These are phyloP conservation scores for Ashbya aceris DNA, from an alignment of 1,139 yeast species.

Conservation along the genomic window DNA sequence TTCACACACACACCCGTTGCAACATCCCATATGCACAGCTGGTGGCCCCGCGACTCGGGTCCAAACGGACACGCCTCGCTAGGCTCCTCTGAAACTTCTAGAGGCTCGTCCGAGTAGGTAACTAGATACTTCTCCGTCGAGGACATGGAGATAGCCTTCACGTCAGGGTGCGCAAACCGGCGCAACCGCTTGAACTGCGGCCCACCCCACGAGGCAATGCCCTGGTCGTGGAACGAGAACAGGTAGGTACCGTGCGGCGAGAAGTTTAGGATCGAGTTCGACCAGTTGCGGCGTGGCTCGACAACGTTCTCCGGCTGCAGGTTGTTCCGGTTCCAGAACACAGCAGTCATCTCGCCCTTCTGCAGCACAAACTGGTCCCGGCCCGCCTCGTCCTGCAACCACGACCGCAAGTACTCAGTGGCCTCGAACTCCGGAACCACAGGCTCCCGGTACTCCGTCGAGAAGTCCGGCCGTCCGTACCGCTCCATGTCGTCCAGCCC, in stretches of 20 bases:
- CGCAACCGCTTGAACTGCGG: constrained; percentile 61
- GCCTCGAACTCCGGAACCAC: constrained; percentile 58
- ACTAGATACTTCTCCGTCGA: constrained; percentile 88
- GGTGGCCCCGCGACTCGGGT: constrained; percentile 85
- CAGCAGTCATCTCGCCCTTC: constrained; percentile 70
- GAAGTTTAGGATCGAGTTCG: constrained; percentile 72
- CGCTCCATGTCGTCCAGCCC: constrained; percentile 78
- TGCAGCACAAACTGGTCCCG: constrained; percentile 88
- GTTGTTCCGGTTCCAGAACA: constrained; percentile 78
- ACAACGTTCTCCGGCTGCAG: constrained; percentile 69
- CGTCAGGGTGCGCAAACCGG: constrained; percentile 83
- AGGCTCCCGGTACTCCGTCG: constrained; percentile 63
- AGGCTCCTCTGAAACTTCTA: constrained; percentile 56
- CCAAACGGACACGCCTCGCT: constrained; percentile 71
- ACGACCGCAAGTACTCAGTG: constrained; percentile 74
- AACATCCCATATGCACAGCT: constrained; percentile 89
- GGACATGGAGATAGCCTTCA: constrained; percentile 81
- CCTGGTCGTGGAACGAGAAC: constrained; percentile 86
- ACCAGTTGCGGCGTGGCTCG: constrained; percentile 76
- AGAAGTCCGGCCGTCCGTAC: constrained; percentile 59
- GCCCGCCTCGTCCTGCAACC: constrained; percentile 85
- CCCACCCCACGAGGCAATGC: constrained; percentile 97
- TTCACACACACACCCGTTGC: constrained; percentile 75
- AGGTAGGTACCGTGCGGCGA: constrained; percentile 91
- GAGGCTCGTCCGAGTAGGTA: constrained; percentile 83